Conservation (phyloP, 1,284 basidiomycete species). For the Pholiota adiposa region DNA sequence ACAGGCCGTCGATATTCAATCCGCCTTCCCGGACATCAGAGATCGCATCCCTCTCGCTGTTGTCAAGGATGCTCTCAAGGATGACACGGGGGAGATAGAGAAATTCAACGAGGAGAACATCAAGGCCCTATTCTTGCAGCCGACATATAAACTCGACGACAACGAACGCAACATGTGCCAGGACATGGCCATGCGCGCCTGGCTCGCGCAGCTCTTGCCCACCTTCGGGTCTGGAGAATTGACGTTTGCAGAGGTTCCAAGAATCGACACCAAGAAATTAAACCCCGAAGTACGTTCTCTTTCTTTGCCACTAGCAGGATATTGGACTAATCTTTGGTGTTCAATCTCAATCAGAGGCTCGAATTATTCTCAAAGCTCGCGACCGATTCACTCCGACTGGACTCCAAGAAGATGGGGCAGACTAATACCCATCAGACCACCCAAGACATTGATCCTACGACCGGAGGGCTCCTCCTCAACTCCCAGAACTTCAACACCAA, state of each 20-base stretch:
- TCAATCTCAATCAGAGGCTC: constrained; percentile 32
- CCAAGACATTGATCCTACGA: constrained; percentile 25
- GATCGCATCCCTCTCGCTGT: constrained; percentile 46
- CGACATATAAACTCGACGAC: constrained; percentile 36
- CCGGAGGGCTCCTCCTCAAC: constrained; percentile 28
- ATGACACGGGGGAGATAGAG: constrained; percentile 28
- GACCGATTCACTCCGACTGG: constrained; percentile 50
- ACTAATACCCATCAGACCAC: constrained; percentile 44
- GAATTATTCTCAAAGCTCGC: constrained; percentile 52
- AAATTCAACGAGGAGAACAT: constrained; percentile 47
- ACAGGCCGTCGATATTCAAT: constrained; percentile 61
- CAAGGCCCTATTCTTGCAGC: constrained; percentile 40
- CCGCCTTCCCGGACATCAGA: constrained; percentile 34
- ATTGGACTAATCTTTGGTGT: constrained; percentile 4
- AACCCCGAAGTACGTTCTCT: constrained; percentile 34
- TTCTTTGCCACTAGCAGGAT: not conserved
- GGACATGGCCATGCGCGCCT: constrained; percentile 53
- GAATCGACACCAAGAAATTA: constrained; percentile 48
- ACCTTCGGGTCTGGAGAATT: constrained; percentile 38
- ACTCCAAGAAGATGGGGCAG: constrained; percentile 47
- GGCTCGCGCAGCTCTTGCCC: constrained; percentile 53
- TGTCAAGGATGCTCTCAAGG: constrained; percentile 47
- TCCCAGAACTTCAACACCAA: constrained; percentile 48
- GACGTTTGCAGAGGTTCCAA: constrained; percentile 40
- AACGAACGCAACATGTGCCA: constrained; percentile 27